These are phyloP conservation scores for Isabelozyma pseudorhagii DNA, from an alignment of 805 yeast genomes.

Conservation along the genomic window DNA sequence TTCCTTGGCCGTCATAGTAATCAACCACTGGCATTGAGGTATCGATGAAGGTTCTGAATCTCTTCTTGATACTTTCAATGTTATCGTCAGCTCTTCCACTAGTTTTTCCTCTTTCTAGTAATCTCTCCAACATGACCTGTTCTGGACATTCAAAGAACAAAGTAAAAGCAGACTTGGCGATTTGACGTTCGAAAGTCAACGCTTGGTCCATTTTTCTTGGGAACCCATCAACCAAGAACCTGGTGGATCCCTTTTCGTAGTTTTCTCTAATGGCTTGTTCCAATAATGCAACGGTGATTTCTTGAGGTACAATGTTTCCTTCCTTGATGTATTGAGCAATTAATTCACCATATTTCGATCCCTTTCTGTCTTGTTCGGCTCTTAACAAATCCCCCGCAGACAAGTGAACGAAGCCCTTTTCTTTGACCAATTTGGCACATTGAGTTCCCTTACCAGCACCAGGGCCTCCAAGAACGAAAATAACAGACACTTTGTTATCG, in stretches of 20 bases:
- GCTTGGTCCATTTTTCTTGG: conserved; percentile 99
- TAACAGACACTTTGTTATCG: conserved; percentile 67
- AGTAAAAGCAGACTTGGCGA: conserved; percentile 68
- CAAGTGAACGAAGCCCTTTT: conserved; percentile 79
- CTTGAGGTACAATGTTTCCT: conserved; percentile 92
- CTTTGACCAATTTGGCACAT: conserved; percentile 78
- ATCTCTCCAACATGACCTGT: conserved; percentile 75
- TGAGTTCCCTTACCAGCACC: conserved; percentile 99
- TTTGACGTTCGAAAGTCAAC: conserved; percentile 75
- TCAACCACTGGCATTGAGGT: conserved; percentile 95
- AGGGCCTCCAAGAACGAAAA: conserved; percentile 95
- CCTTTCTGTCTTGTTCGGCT: conserved; percentile 83
- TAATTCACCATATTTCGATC: conserved; percentile 80
- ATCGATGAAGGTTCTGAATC: conserved; percentile 81
- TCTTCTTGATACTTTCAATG: conserved; percentile 82
- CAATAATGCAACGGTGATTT: conserved; percentile 79
- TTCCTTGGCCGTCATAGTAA: conserved; percentile 66
- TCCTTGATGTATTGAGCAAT: conserved; percentile 82
- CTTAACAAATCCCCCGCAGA: conserved; percentile 96
- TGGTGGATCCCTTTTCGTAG: conserved; percentile 46
- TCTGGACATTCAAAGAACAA: conserved; percentile 83
- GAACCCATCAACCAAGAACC: conserved; percentile 90
- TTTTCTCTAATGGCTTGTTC: conserved; percentile 71
- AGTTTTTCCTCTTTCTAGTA: conserved; percentile 89
- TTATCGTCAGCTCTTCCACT: conserved; percentile 94